Evolutionary conservation across 345 rosid genomes (phyloP).

Genomic region (Dovyalis caffra): DNA sequence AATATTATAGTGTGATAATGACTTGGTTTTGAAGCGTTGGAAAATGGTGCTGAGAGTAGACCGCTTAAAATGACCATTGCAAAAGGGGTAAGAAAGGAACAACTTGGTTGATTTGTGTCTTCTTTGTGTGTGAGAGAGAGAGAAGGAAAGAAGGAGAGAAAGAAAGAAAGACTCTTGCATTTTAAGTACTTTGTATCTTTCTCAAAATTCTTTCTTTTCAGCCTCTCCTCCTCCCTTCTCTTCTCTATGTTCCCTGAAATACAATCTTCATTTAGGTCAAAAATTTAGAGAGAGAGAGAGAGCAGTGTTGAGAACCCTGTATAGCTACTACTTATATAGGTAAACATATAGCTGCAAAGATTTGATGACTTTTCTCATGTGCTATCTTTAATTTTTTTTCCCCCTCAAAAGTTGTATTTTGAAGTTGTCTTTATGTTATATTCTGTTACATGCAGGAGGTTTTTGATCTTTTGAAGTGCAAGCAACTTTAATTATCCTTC

Average conservation of each 20-base stretch:
- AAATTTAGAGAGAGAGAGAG: slow-evolving; percentile 14
- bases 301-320: slow-evolving; percentile 8
- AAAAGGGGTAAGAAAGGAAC: slow-evolving; percentile 20
- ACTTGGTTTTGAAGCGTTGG: slow-evolving; percentile 31
- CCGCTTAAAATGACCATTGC: slow-evolving; percentile 38
- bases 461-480: slow-evolving; percentile 18
- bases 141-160: slow-evolving; percentile 3
- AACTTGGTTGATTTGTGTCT: slow-evolving; percentile 17
- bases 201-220: slow-evolving; percentile 41
- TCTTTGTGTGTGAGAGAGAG: slow-evolving; percentile 5
- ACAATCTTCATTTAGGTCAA: slow-evolving; percentile 28
- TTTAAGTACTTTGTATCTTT: slow-evolving; percentile 39
- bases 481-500: neutral
- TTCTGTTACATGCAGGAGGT: slow-evolving; percentile 16
- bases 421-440: slow-evolving; percentile 6
- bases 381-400: neutral
- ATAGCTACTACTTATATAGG: neutral
- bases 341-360: neutral
- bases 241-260: slow-evolving; percentile 18
- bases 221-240: slow-evolving; percentile 26
- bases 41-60: slow-evolving; percentile 27
- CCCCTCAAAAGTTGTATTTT: neutral
- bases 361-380: neutral
- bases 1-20: slow-evolving; percentile 24
- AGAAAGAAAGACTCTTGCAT: neutral